A percentile compares a stretch with the other conserved stretches of the same genome.
Conservation (phyloP, 2,329 filamentous ascomycete species). For the Neonectria coccinea region DNA sequence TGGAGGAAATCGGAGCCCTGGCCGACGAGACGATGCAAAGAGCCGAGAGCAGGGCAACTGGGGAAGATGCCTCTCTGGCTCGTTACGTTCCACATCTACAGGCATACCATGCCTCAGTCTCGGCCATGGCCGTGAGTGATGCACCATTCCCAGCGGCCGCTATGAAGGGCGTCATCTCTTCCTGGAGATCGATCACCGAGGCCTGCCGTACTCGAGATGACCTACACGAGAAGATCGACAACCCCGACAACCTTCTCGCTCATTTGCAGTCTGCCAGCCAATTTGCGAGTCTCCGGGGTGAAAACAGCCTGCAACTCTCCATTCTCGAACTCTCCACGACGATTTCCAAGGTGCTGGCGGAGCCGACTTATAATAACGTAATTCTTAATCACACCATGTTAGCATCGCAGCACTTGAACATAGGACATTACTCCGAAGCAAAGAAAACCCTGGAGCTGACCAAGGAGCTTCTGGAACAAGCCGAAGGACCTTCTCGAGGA, state of each 20-base stretch:
- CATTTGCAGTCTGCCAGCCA: slow-evolving; percentile 64
- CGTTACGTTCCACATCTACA: slow-evolving; percentile 62
- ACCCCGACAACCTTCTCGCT: slow-evolving; percentile 60
- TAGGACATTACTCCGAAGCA: slow-evolving; percentile 65
- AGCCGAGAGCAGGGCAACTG: slow-evolving; percentile 53
- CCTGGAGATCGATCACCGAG: slow-evolving; percentile 59
- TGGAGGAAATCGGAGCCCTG: slow-evolving; percentile 55
- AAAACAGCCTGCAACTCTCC: slow-evolving; percentile 58
- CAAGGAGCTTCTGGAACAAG: slow-evolving; percentile 58
- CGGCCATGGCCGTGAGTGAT: slow-evolving; percentile 56
- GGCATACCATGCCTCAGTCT: slow-evolving; percentile 58
- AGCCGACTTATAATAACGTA: slow-evolving; percentile 53
- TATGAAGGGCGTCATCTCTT: slow-evolving; percentile 52
- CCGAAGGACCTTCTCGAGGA: slow-evolving; percentile 54
- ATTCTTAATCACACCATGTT: slow-evolving; percentile 61
- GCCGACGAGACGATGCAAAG: slow-evolving; percentile 53
- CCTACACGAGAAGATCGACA: slow-evolving; percentile 60
- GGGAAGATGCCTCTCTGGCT: slow-evolving; percentile 58
- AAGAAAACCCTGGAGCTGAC: slow-evolving; percentile 68
- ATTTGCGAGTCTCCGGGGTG: slow-evolving; percentile 64
- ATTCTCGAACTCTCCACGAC: slow-evolving; percentile 60
- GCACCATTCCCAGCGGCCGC: slow-evolving; percentile 46
- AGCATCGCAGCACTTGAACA: slow-evolving; percentile 64
- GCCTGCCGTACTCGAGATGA: slow-evolving; percentile 54
- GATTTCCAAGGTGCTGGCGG: slow-evolving; percentile 54